Percentiles rank a stretch among this genome's conserved stretches.
Evolutionary conservation across 495 filamentous ascomycete genomes (phyloP).

Genomic region (Oidiodendron maius): DNA sequence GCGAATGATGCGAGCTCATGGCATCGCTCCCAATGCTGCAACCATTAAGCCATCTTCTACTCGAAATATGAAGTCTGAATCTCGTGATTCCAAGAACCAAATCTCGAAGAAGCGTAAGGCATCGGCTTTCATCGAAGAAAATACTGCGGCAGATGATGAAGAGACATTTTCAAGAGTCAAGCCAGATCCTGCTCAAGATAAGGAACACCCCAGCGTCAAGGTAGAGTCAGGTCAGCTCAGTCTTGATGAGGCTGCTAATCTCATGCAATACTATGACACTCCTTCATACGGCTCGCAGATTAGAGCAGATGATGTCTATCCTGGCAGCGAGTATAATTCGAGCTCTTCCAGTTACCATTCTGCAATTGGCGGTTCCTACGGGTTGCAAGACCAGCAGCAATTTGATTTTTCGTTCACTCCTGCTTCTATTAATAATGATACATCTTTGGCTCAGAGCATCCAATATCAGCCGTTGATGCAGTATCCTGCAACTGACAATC

Average conservation of each 20-base stretch:
- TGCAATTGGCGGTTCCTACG: neutral
- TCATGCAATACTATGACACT: conserved; percentile 18
- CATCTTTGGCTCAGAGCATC: neutral
- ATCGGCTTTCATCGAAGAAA: conserved; percentile 14
- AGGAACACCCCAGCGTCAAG: conserved; percentile 10
- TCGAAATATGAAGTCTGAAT: conserved; percentile 10
- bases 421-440: neutral
- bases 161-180: conserved; percentile 12
- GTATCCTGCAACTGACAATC: conserved; percentile 1
- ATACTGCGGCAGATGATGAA: conserved; percentile 12
- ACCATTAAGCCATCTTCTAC: conserved; percentile 16
- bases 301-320: conserved; percentile 1
- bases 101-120: conserved; percentile 13
- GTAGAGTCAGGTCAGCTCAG: conserved; percentile 5
- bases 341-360: conserved; percentile 5
- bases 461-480: conserved; percentile 3
- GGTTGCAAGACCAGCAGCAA: conserved; percentile 3
- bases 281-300: neutral
- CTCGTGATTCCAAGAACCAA: neutral
- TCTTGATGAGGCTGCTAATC: conserved; percentile 7
- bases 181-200: neutral
- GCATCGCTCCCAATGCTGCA: conserved; percentile 29
- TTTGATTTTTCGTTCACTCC: conserved; percentile 6
- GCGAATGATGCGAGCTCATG: conserved; percentile 54
- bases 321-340: conserved; percentile 5